Evolutionary conservation across 73 alveolate genomes (phyloP), one percentile per base, ranked within the genome.

Genomic region (Paramecium sexaurelia): DNA sequence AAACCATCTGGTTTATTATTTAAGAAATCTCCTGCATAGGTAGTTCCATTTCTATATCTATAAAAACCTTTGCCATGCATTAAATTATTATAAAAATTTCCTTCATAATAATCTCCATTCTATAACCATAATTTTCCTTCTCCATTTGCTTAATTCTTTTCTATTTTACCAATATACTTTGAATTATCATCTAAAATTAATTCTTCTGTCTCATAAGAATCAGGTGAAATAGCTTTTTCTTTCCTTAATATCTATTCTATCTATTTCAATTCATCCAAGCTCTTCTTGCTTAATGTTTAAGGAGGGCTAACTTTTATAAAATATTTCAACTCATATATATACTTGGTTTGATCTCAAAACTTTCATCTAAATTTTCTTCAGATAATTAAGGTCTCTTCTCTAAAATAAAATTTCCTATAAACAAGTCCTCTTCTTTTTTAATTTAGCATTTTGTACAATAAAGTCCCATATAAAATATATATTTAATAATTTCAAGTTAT

Each of bases 11-110:
- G 51, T 32, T 55, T 27, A 33, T 33, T 56, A 15, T 73, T 73
- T 13, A 73, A 27, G 36, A 33, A 73, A 27, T 61, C 84, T 19
- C 97, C 97, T 57, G 85, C 95, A 88, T 93, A 94, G 57, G 91
- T 92, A 15, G 94, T 86, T 17, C 97, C 97, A 87, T 82, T 94
- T 27, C 92, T 73, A 82, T 93, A 88, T 51, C 56, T 71, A 85
- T 93, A 94, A 4, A 92, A 56, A n/a, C 97, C 97, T 75, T 92
- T 86, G 3, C 97, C 97, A 92, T 93, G 84, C 75, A 95, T 94
- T 55, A 86, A 67, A 86, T 94, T 93, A 92, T 94, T 61, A 83
- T 57, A 55, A 90, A 93, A 94, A 78, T 20, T 55, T 13, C 97
- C 97, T 83, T 94, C 75, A 78, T 86, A 94, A 43, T 92, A 91